These are phyloP conservation scores for Yueomyces sinensis DNA, from an alignment of 805 yeast species.

Conservation along the genomic window DNA sequence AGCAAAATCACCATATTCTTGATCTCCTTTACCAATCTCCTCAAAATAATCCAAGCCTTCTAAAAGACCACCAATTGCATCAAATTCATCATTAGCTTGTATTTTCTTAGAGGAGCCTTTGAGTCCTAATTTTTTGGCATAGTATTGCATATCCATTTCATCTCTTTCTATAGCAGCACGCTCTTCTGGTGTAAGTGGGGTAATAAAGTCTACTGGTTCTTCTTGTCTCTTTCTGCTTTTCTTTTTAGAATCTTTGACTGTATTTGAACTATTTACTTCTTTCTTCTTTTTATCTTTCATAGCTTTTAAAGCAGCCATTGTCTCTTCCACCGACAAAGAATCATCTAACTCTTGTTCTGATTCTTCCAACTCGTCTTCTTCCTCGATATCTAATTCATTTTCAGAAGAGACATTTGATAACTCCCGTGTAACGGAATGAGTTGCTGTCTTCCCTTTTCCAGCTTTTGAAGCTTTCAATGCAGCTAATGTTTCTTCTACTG, in stretches of 20 bases:
- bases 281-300: conserved; percentile 7
- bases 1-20: conserved; percentile 21
- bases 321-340: conserved; percentile 23
- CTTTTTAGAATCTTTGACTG: conserved; percentile 9
- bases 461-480: conserved; percentile 1
- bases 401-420: conserved; percentile 14
- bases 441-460: conserved; percentile 25
- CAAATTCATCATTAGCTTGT: conserved; percentile 43
- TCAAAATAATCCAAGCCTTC: conserved; percentile 46
- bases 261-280: conserved; percentile 2
- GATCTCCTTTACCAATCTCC: conserved; percentile 22
- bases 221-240: conserved; percentile 3
- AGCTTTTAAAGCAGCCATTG: conserved; percentile 24
- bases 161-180: conserved; percentile 40
- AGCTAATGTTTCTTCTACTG: conserved; percentile 1
- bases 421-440: no score
- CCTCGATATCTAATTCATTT: conserved; percentile 13
- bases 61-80: conserved; percentile 66
- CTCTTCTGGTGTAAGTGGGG: conserved; percentile 30
- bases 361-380: conserved; percentile 3
- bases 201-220: conserved; percentile 5
- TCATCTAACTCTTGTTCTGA: conserved; percentile 15
- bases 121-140: conserved; percentile 70
- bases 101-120: conserved; percentile 40
- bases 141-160: conserved; percentile 69